Base-by-base conservation (phyloP, 179 eudicot genomes). In the Corrigiola litoralis region DNA sequence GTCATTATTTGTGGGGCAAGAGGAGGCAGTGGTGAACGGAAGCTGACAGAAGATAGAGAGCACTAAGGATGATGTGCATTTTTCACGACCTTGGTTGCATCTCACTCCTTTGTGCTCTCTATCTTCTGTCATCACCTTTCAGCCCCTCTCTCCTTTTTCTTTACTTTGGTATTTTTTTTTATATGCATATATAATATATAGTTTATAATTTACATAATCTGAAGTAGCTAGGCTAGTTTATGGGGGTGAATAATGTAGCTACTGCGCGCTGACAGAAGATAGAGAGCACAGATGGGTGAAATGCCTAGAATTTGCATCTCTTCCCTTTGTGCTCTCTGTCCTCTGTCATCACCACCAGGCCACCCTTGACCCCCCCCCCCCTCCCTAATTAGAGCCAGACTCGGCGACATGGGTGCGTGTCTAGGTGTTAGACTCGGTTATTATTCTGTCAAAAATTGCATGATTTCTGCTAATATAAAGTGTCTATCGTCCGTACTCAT, bases 11-110 rank as follows among this genome's bases (percentile, higher is more conserved):
- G n/a, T 34, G 23, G 44, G 13, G 57, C 12, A 52, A 23, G 76
- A 61, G 70, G 74, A 74, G 74, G 74, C 70, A 63, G 61, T 40
- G 78, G 70, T 68, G 74, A 69, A 58, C 20, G 70, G 70, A 58
- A 74, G 78, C 78, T 74, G 78, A 74, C 78, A 74, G 78, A 74
- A 74, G 78, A 74, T 74, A 74, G 78, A 74, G 78, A 74, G 78
- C 78, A 74, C 78, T 74, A 46, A 74, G 78, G 74, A 34, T 74
- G 78, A 74, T 40, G 29, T 74, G 66, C 78, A 74, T 58, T 31
- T 53, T 2, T 7, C 4, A 49, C 2, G n/a, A n/a, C n/a, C n/a
- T n/a, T n/a, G 24, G 33, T 18, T 69, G 78, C 75, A 70, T 75
- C 16, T 75, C 55, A 65, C 36, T 70, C 72, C 75, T 74, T 64